These are phyloP conservation scores for Stephanodiscus triporus DNA, from an alignment of 108 stramenopile species.

Conservation along the genomic window DNA sequence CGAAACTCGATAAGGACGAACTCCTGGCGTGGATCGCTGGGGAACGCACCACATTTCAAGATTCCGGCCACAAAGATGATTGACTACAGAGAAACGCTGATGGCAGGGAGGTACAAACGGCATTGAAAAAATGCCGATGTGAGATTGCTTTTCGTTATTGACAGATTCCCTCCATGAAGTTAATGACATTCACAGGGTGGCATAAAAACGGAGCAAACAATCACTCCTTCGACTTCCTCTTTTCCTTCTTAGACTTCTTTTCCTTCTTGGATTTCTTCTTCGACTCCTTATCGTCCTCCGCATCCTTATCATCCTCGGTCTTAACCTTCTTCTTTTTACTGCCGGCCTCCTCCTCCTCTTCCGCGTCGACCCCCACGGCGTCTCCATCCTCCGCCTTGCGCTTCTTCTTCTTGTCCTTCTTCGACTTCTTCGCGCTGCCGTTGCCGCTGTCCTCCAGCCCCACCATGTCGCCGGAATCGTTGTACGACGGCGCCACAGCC, in stretches of 20 bases:
- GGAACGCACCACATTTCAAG: background rate
- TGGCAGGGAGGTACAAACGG: background rate
- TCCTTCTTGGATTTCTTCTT: conserved; percentile 63
- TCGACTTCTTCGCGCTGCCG: conserved; percentile 59
- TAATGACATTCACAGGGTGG: background rate
- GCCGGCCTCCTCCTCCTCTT: conserved; percentile 38
- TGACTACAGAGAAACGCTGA: too few species aligned
- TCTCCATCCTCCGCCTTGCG: conserved; percentile 69
- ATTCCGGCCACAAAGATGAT: too few species aligned
- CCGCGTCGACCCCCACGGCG: conserved; percentile 31
- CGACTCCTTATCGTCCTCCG: conserved; percentile 54
- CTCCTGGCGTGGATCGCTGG: conserved; percentile 6
- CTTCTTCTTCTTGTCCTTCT: conserved; percentile 75
- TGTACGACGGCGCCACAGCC: conserved; percentile 81
- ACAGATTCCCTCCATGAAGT: background rate
- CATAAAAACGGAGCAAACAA: background rate
- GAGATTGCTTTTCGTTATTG: background rate
- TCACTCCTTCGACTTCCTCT: conserved; percentile 50
- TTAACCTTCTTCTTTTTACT: conserved; percentile 68
- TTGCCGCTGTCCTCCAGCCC: conserved; percentile 34
- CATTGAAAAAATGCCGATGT: background rate
- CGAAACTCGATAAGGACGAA: conserved; percentile 10
- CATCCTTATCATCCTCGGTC: conserved; percentile 54
- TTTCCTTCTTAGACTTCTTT: conserved; percentile 59
- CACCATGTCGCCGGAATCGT: conserved; percentile 89